phyloP scores from a whole-genome alignment of 2,329 filamentous ascomycete genomes.

The Fusarium praegraminearum region DNA sequence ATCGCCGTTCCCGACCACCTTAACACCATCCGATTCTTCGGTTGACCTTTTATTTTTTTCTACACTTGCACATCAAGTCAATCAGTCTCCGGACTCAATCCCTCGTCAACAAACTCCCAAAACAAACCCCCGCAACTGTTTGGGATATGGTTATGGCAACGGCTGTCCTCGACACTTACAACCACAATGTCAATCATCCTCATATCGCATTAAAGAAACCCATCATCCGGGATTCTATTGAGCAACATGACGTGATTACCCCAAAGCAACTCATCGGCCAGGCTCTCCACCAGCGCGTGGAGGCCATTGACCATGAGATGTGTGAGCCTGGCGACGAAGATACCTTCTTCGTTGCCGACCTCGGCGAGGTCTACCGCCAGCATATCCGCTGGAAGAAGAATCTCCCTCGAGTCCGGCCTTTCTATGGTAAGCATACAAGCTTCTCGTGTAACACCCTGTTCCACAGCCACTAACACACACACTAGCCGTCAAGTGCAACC shows the following conservation, averaged over 20 bases:
- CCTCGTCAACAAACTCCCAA: constrained; percentile 31
- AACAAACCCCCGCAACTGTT: constrained; percentile 43
- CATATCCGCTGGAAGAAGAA: constrained; percentile 98
- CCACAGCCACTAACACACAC: constrained; percentile 13
- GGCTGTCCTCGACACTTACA: constrained; percentile 66
- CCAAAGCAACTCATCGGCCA: constrained; percentile 87
- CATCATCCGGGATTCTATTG: constrained; percentile 54
- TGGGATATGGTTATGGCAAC: constrained; percentile 76
- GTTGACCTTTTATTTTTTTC: constrained; percentile 15
- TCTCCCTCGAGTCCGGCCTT: constrained; percentile 90
- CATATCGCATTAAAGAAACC: constrained; percentile 62
- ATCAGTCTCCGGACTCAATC: constrained; percentile 15
- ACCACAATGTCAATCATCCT: constrained; percentile 63
- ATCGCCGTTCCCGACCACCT: constrained; percentile 95
- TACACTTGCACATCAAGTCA: constrained; percentile 3
- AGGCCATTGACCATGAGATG: constrained; percentile 84
- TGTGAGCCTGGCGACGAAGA: constrained; percentile 96
- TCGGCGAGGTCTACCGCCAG: constrained; percentile 98
- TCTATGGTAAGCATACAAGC: constrained; percentile 78
- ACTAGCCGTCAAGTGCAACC: constrained; percentile 97
- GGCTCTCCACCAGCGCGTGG: constrained; percentile 86
- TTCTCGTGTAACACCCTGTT: no score
- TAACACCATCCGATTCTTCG: constrained; percentile 70
- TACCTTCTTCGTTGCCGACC: constrained; percentile 97
- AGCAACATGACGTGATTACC: constrained; percentile 57